Base-by-base conservation (phyloP, 345 rosid genomes). In the Pistacia integerrima region DNA sequence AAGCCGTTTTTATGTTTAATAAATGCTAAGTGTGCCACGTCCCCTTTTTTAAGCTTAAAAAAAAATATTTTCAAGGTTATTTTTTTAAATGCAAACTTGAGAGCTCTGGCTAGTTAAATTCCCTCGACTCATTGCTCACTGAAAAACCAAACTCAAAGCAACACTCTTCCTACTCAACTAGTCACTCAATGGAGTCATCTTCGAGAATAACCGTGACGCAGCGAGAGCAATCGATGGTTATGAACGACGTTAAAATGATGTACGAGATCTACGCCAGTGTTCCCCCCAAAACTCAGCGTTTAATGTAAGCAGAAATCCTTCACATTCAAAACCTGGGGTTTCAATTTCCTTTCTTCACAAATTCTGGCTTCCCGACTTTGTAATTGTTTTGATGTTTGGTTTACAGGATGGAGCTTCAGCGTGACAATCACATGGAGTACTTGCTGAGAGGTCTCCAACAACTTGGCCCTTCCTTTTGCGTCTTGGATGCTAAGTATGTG, bases 401-500 rank as follows among this genome's bases (percentile, higher is more conserved):
- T 51, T 69, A 8, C 52, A 95, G 98, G 90, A 11, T 88, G 84
- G 94, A 91, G 93, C 83, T 93, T 84, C 91, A 90, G 60, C 91
- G 94, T 33, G 92, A 91, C 2, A 87, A 85, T 81, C 98, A 95
- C 56, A n/a, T 90, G 14, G 91, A 89, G 77, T 95, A 89, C 84
- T 70, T 95, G 18, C 86, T 85, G 67, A 75, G 75, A 56, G 99
- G 97, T 25, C 90, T 95, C 73, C 72, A 63, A 76, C 81, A 84
- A 67, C 94, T 95, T 30, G 79, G 83, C 51, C 87, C 96, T 2
- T 76, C 92, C 36, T 95, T 90, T 76, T 85, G 87, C 64, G 84
- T 82, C 36, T 83, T 93, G 82, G 99, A 95, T 72, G 90, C 99
- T 35, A 93, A 80, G 99, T 95, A 86, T 3, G 85, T 74, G 55